Evolutionary conservation across 768 basidiomycete genomes (phyloP), one percentile per base, ranked within the genome.

Genomic region (Podaxis pistillaris): DNA sequence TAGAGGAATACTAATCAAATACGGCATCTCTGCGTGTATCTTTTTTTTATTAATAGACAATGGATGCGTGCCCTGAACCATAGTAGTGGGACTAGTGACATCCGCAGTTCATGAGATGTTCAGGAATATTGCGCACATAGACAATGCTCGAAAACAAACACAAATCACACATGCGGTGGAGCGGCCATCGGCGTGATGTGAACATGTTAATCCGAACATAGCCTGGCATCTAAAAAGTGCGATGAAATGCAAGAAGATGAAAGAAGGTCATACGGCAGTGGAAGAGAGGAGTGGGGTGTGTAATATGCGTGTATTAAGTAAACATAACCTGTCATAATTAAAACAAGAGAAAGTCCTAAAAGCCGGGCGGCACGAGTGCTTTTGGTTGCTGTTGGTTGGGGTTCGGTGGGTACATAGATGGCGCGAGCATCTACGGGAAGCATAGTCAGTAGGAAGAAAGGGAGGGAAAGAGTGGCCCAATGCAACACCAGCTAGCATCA

Each of bases 351-450:
- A 54, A 28, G 15, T 3, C 55, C 61, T 77, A 94, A 78, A 95
- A 94, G 55, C 94, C 94, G 62, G 93, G 93, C 17, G 94, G 93
- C 53, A 93, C 87, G 65, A 94, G 77, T 54, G 83, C 85, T 76
- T 83, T 84, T 75, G 79, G 79, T 69, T 79, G 79, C 61, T 79
- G 78, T 33, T 70, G 69, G 56, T 70, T 73, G 38, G 71, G 64
- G 57, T 68, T 71, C 19, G 74, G 69, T 57, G 84, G 82, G 73
- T 86, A 87, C 66, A 82, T 74, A 37, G 87, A 82, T 50, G 87
- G 85, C 24, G 86, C 81, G 65, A 94, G 82, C 87, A 94, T 90
- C 93, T 94, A 70, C 28, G 65, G 37, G 58, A 64, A n/a, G 49
- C 49, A 56, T 62, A 52, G 61, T 62, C 57, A 63, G 57, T 58